A percentile compares a stretch with the other conserved stretches of the same genome.
These are phyloP conservation scores for Zostera marina DNA, from an alignment of 116 monocot species.

Conservation along the genomic window DNA sequence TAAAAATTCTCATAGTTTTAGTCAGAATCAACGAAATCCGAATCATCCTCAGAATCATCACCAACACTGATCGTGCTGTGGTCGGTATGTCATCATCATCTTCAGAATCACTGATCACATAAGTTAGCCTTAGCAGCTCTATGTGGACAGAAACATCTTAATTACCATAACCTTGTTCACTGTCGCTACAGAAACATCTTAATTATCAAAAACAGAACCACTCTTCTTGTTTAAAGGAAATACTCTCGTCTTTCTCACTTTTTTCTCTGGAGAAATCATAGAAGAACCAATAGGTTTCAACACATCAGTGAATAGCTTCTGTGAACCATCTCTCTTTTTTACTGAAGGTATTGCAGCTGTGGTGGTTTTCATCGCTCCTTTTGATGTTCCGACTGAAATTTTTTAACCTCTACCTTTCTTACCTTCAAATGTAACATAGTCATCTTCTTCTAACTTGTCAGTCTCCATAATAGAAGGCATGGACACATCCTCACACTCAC, in stretches of 20 bases:
- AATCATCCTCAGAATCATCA: no score
- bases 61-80: conserved; percentile 5
- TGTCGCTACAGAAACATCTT: conserved; percentile 4
- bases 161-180: conserved; percentile 1
- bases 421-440: conserved; percentile 16
- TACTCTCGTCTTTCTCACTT: conserved; percentile 77
- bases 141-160: conserved; percentile 26
- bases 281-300: conserved; percentile 24
- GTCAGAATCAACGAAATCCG: conserved; percentile 13
- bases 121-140: conserved; percentile 29
- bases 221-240: conserved; percentile 97
- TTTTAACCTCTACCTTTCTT: conserved; percentile 20
- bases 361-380: conserved; percentile 9
- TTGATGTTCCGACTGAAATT: conserved; percentile 14
- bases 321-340: conserved; percentile 28
- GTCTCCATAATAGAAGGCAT: conserved; percentile 21
- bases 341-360: neutral
- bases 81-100: conserved; percentile 10
- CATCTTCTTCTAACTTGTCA: conserved; percentile 14
- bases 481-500: conserved; percentile 5
- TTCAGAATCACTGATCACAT: conserved; percentile 25
- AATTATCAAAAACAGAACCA: conserved; percentile 29
- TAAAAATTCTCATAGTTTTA: no score
- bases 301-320: conserved; percentile 35
- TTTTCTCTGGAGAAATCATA: conserved; percentile 56